These are phyloP conservation scores for Phytophthora niederhauseri DNA, from an alignment of 352 stramenopile genomes.

Conservation along the genomic window DNA sequence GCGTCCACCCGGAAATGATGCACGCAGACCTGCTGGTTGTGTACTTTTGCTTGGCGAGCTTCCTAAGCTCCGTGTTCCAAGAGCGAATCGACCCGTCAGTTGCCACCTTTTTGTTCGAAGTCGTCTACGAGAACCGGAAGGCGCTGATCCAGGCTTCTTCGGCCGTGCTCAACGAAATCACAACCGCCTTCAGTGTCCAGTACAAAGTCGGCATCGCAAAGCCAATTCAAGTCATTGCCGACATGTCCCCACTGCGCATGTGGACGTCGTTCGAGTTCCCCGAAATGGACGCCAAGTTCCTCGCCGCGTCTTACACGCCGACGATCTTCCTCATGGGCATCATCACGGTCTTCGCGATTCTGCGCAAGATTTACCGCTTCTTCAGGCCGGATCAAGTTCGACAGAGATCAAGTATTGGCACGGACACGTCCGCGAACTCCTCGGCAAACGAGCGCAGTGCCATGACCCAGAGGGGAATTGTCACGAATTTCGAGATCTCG, in stretches of 20 bases:
- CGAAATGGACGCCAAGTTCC: slow-evolving; percentile 19
- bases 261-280: slow-evolving; percentile 27
- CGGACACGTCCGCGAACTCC: slow-evolving; percentile 9
- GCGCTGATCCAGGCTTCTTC: slow-evolving; percentile 7
- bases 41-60: slow-evolving; percentile 20
- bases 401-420: slow-evolving; percentile 18
- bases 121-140: slow-evolving; percentile 17
- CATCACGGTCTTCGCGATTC: slow-evolving; percentile 10
- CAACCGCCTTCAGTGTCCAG: slow-evolving; percentile 7
- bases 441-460: slow-evolving; percentile 16
- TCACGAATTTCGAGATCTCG: slow-evolving; percentile 39
- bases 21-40: slow-evolving; percentile 35
- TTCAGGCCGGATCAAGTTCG: slow-evolving; percentile 15
- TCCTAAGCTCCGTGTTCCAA: slow-evolving; percentile 27
- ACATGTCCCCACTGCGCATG: slow-evolving; percentile 28
- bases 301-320: slow-evolving; percentile 18
- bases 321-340: slow-evolving; percentile 21
- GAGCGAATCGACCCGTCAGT: slow-evolving; percentile 32
- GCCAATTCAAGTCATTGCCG: slow-evolving; percentile 1
- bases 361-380: slow-evolving; percentile 25
- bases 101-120: slow-evolving; percentile 25
- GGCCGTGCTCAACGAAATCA: slow-evolving; percentile 12
- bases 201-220: slow-evolving; percentile 23
- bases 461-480: slow-evolving; percentile 6
- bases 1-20: slow-evolving; percentile 34